phyloP scores from a whole-genome alignment of 345 rosid genomes.

The Excoecaria cochinchinensis region DNA sequence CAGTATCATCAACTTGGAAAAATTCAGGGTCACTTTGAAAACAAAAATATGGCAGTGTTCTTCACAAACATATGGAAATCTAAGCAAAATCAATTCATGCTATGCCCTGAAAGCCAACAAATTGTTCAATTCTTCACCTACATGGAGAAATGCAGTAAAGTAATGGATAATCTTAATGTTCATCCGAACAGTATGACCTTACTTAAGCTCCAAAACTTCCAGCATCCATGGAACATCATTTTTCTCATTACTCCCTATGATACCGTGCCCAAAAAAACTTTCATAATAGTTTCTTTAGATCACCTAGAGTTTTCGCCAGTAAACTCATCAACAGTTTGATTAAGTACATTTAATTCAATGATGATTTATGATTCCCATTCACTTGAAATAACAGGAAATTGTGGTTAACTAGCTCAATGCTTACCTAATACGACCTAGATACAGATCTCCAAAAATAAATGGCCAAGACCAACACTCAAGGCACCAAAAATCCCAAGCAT shows the following conservation, averaged over 20 bases:
- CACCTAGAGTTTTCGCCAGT: background rate
- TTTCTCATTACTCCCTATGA: background rate
- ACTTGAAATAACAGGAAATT: background rate
- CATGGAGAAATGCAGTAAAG: background rate
- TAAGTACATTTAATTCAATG: background rate
- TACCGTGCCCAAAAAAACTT: background rate
- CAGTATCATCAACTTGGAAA: background rate
- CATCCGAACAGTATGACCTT: background rate
- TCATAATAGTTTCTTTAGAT: background rate
- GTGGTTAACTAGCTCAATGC: background rate
- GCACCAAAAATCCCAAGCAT: background rate
- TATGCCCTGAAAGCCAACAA: background rate
- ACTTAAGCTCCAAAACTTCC: background rate
- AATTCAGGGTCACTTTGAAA: background rate
- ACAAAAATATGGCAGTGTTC: background rate
- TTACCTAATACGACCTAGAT: background rate
- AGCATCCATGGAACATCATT: background rate
- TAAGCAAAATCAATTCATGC: background rate
- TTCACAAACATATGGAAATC: background rate
- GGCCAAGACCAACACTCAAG: background rate
- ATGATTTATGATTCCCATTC: background rate
- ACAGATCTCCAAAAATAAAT: background rate
- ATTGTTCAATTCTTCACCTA: background rate
- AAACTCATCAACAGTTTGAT: background rate
- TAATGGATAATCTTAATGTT: background rate